Conservation (phyloP, 805 yeast genomes). For the Kodamaea kakaduensis region DNA sequence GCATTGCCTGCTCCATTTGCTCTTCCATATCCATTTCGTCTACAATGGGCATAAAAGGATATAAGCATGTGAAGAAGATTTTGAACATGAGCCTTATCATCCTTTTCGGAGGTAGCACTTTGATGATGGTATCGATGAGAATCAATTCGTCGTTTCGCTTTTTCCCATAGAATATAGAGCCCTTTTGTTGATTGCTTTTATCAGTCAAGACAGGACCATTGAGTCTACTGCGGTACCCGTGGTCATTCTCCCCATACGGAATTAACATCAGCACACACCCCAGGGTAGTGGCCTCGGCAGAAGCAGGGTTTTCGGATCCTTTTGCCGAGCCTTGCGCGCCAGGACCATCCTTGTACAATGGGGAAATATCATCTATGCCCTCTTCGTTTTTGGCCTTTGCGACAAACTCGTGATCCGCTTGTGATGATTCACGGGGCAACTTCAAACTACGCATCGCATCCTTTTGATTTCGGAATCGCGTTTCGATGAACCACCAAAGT, state of each 20-base stretch:
- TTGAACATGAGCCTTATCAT: constrained; percentile 25
- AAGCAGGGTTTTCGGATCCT: not conserved
- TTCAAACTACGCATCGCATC: constrained; percentile 1
- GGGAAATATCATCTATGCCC: constrained; percentile 9
- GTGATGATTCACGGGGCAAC: constrained; percentile 5
- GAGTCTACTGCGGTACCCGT: not conserved
- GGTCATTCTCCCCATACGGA: not conserved
- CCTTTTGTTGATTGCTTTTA: constrained; percentile 11
- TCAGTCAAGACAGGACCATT: constrained; percentile 2
- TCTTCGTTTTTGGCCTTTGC: constrained; percentile 10
- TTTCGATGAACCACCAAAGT: constrained; percentile 16
- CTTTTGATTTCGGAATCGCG: constrained; percentile 5
- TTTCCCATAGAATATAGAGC: constrained; percentile 19
- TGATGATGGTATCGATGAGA: constrained; percentile 17
- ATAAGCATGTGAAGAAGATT: constrained; percentile 24
- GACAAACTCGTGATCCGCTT: constrained; percentile 8
- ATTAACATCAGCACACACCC: too few relatives aligned
- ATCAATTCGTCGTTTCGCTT: constrained; percentile 17
- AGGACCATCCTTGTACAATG: constrained; percentile 7
- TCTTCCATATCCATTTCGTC: constrained; percentile 24
- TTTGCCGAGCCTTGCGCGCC: not conserved
- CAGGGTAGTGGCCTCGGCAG: not conserved
- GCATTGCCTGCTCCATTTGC: constrained; percentile 18
- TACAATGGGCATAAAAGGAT: constrained; percentile 25
- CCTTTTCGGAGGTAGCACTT: constrained; percentile 21